Base-by-base conservation (phyloP, 352 stramenopile species). In the Thalassiosira mediterranea region DNA sequence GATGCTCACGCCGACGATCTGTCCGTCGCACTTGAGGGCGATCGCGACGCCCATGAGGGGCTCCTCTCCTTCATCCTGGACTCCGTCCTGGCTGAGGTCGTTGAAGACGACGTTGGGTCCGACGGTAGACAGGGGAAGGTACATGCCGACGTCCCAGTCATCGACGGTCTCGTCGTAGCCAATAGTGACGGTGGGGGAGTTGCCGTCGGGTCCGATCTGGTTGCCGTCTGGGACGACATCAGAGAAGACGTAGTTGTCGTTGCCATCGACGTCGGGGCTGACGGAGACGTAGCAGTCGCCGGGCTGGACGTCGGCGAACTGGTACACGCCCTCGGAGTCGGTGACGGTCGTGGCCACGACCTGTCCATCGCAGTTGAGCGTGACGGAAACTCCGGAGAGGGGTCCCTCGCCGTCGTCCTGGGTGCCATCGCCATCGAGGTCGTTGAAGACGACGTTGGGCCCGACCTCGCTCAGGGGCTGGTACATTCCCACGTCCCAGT, bases 91-190 rank as follows among this genome's bases (percentile, higher is more conserved):
- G 58, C 73, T 68, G 15, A 64, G 47, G 61, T 79, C 71, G 40
- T 74, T 56, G 61, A 62, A 79, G 26, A 79, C 71, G 44, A 65
- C 69, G 48, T 80, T 68, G 0, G 71, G 71, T 62, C 72, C 72
- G 10, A 80, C 53, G 10, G 53, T 70, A 58, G 72, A 48, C 31
- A 69, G 61, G 26, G 71, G 61, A 5, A 54, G 1, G 52, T 65
- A 69, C 47, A 79, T 49, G 8, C 70, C 70, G 52, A 72, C 62
- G 63, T 73, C 25, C 61, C 54, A 73, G 21, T 53, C 58, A 25
- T 69, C 25, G 23, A 65, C 48, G 61, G 47, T 62, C 63, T 34
- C 47, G 37, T 57, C 37, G 46, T 42, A 56, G 15, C 37, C 25
- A 4, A 79, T 23, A 29, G 66, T 46, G 19, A 66, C 63, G 0